Evolutionary conservation across 768 basidiomycete species (phyloP).

Genomic region (Kwoniella pini): DNA sequence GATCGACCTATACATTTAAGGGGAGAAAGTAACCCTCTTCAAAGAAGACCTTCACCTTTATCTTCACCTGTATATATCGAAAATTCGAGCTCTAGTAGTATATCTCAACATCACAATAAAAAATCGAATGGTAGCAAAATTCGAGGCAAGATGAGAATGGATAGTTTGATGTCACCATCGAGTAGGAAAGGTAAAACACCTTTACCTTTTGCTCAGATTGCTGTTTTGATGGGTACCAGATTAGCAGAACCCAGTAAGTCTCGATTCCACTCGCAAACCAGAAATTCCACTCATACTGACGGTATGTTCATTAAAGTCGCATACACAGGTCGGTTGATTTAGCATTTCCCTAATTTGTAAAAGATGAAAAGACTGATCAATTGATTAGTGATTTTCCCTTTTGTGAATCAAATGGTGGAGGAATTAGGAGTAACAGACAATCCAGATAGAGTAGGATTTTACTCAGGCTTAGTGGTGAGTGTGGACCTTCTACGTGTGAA

Average conservation of each 20-base stretch:
- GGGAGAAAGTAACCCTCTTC: neutral
- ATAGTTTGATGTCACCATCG: constrained; percentile 2
- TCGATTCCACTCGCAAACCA: neutral
- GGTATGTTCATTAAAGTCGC: constrained; percentile 26
- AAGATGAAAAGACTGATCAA: neutral
- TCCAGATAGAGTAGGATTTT: constrained; percentile 52
- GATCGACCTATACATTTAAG: constrained; percentile 4
- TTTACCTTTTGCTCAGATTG: constrained; percentile 38
- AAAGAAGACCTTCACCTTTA: neutral
- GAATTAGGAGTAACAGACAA: constrained; percentile 48
- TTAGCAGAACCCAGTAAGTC: constrained; percentile 53
- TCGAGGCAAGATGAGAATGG: neutral
- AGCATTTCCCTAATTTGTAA: neutral
- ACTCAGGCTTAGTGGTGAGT: constrained; percentile 53
- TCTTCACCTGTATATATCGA: neutral
- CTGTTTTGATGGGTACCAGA: constrained; percentile 46
- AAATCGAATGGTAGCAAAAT: neutral
- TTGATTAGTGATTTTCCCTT: constrained; percentile 52
- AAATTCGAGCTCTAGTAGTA: neutral
- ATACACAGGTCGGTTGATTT: constrained; percentile 41
- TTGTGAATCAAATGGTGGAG: constrained; percentile 55
- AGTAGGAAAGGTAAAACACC: constrained; percentile 16
- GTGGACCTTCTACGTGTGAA: neutral
- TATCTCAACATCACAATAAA: neutral
- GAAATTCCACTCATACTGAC: neutral